Percentiles rank a stretch among this genome's conserved stretches.
phyloP scores from a whole-genome alignment of 495 filamentous ascomycete genomes.

The Podospora tetraspora region DNA sequence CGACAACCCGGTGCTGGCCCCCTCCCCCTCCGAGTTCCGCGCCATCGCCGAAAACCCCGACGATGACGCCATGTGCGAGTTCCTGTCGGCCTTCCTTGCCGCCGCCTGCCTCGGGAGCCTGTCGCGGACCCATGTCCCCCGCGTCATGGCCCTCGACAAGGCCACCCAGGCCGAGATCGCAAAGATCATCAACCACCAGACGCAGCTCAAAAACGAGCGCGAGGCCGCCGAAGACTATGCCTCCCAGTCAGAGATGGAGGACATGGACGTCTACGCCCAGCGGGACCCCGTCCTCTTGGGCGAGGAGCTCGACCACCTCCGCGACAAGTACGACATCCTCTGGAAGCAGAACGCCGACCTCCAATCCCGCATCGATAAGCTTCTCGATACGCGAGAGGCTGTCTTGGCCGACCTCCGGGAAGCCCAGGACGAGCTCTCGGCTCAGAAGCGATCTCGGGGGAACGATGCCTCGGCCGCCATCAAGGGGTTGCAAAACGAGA shows the following conservation, averaged over 20 bases:
- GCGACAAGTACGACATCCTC: constrained; percentile 25
- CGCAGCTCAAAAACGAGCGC: constrained; percentile 25
- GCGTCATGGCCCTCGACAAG: constrained; percentile 29
- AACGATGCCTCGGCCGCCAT: constrained; percentile 25
- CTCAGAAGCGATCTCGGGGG: constrained; percentile 27
- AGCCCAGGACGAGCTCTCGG: constrained; percentile 28
- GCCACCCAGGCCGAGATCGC: constrained; percentile 32
- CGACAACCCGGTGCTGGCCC: constrained; percentile 30
- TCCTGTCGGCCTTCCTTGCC: constrained; percentile 59
- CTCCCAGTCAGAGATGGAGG: constrained; percentile 10
- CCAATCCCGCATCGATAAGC: constrained; percentile 31
- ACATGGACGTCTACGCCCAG: constrained; percentile 15
- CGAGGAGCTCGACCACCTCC: constrained; percentile 30
- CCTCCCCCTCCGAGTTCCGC: constrained; percentile 34
- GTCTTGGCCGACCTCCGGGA: constrained; percentile 23
- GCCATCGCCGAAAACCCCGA: constrained; percentile 34
- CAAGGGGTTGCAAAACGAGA: constrained; percentile 38
- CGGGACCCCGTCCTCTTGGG: constrained; percentile 32
- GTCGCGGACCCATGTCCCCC: constrained; percentile 50
- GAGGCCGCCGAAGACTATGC: constrained; percentile 21
- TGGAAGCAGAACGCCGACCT: constrained; percentile 33
- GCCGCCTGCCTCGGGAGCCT: constrained; percentile 56
- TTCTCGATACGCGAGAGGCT: constrained; percentile 28
- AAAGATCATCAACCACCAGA: constrained; percentile 31
- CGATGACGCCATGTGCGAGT: constrained; percentile 44